These are phyloP conservation scores for Zygosaccharomyces bailii DNA, from an alignment of 805 yeast species.

Conservation along the genomic window DNA sequence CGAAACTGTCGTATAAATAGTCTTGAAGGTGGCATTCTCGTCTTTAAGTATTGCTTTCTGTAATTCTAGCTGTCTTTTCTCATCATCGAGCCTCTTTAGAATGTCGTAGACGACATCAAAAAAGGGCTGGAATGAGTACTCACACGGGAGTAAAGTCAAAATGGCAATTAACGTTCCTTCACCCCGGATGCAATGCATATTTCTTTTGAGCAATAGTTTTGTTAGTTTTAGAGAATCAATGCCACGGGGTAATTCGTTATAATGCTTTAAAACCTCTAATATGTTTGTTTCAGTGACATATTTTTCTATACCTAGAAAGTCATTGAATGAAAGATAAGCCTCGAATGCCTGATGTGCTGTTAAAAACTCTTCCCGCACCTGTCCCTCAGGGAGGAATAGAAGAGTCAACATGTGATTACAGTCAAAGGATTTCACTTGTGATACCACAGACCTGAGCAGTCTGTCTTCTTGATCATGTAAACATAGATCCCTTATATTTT, in stretches of 20 bases:
- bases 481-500: slow-evolving; percentile 10
- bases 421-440: slow-evolving; percentile 22
- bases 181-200: slow-evolving; percentile 14
- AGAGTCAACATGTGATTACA: slow-evolving; percentile 18
- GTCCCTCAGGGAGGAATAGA: slow-evolving; percentile 12
- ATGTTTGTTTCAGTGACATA: slow-evolving; percentile 15
- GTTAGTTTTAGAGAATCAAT: slow-evolving; percentile 14
- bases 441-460: slow-evolving; percentile 3
- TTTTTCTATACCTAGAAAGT: slow-evolving; percentile 26
- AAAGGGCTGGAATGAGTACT: slow-evolving; percentile 16
- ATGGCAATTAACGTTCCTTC: slow-evolving; percentile 12
- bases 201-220: slow-evolving; percentile 21
- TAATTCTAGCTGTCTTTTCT: slow-evolving; percentile 14
- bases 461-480: slow-evolving; percentile 10
- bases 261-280: slow-evolving; percentile 20
- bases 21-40: slow-evolving; percentile 11
- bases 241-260: slow-evolving; percentile 12
- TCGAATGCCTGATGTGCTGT: slow-evolving; percentile 16
- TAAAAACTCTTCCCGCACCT: slow-evolving; percentile 3
- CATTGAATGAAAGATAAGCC: slow-evolving; percentile 23
- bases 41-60: slow-evolving; percentile 26
- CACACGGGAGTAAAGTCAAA: slow-evolving; percentile 20
- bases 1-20: not conserved
- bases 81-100: slow-evolving; percentile 13
- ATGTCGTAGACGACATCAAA: slow-evolving; percentile 18